Evolutionary conservation across 2,329 filamentous ascomycete species (phyloP), one percentile per base, ranked within the genome.

Genomic region (Phialophora tarda): DNA sequence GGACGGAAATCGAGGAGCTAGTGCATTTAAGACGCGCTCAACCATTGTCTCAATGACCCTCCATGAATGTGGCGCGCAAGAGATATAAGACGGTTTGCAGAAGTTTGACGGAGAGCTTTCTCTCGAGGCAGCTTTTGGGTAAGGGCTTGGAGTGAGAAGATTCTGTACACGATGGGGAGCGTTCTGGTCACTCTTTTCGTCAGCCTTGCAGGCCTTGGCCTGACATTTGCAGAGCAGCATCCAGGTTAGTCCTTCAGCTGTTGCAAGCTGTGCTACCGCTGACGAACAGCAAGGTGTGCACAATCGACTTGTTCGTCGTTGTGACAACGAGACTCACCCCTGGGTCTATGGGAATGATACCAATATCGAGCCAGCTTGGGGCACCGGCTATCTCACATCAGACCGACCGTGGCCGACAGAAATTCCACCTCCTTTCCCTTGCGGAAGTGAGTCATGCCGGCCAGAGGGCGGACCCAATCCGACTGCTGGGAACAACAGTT

Each of bases 281-380:
- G 11, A 61, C 59, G 34, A 30, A 34, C 10, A 32, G 12, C 23
- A 51, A 70, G 68, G 59, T 32, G 38, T 41, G 26, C 65, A 64
- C 41, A 59, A 48, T 57, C 63, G 48, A 24, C 21, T 65, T 34
- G 26, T 70, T 23, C 69, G 62, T 26, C 64, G 64, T 34, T 71
- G 64, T 44, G 64, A 64, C 34, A 71, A 69, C 21, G 64, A 69
- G 58, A 64, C 64, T 24, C 57, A 62, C 51, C 34, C 59, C 17
- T 63, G 54, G 55, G 56, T 47, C 24, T 65, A 62, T 58, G 54
- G 59, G 54, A 69, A 67, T 47, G 57, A 61, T 2, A 64, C 67
- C 17, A 50, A 23, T 17, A 34, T 34, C 6, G 30, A 34, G 24
- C 47, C 63, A 34, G 8, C 54, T 7, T 64, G 34, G 50, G 58